phyloP scores from a whole-genome alignment of 805 yeast genomes.

The Saturnispora dispora region DNA sequence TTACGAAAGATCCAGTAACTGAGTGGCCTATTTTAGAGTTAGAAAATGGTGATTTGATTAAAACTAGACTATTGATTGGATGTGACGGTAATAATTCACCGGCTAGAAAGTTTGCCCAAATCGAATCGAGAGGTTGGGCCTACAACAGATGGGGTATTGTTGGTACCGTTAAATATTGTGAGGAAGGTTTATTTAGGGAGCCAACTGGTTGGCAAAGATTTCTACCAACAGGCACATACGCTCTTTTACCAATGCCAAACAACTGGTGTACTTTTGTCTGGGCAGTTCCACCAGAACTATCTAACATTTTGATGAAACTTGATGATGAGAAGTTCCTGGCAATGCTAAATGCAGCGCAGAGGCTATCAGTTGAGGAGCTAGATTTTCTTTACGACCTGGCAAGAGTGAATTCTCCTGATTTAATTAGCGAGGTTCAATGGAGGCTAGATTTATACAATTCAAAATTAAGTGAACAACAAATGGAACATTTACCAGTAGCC shows the following conservation, averaged over 20 bases:
- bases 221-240: slow-evolving; percentile 85
- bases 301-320: slow-evolving; percentile 50
- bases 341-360: slow-evolving; percentile 78
- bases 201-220: slow-evolving; percentile 90
- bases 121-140: slow-evolving; percentile 86
- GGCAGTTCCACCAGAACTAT: slow-evolving; percentile 74
- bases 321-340: slow-evolving; percentile 55
- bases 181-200: slow-evolving; percentile 47
- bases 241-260: slow-evolving; percentile 80
- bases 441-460: slow-evolving; percentile 39
- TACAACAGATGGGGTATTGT: slow-evolving; percentile 89
- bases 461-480: slow-evolving; percentile 29
- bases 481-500: slow-evolving; percentile 54
- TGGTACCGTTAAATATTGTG: slow-evolving; percentile 70
- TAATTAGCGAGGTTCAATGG: slow-evolving; percentile 67
- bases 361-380: slow-evolving; percentile 70
- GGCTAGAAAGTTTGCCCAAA: slow-evolving; percentile 70
- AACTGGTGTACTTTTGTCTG: slow-evolving; percentile 88
- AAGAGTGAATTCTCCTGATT: slow-evolving; percentile 30
- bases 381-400: slow-evolving; percentile 50
- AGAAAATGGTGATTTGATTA: slow-evolving; percentile 51
- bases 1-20: slow-evolving; percentile 28
- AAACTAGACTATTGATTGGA: slow-evolving; percentile 76
- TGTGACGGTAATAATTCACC: slow-evolving; percentile 97
- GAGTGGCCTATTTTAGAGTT: slow-evolving; percentile 75